Percentiles rank a stretch among this genome's conserved stretches.
These are phyloP conservation scores for Solanum habrochaites DNA, from an alignment of 257 asterid genomes.

Conservation along the genomic window DNA sequence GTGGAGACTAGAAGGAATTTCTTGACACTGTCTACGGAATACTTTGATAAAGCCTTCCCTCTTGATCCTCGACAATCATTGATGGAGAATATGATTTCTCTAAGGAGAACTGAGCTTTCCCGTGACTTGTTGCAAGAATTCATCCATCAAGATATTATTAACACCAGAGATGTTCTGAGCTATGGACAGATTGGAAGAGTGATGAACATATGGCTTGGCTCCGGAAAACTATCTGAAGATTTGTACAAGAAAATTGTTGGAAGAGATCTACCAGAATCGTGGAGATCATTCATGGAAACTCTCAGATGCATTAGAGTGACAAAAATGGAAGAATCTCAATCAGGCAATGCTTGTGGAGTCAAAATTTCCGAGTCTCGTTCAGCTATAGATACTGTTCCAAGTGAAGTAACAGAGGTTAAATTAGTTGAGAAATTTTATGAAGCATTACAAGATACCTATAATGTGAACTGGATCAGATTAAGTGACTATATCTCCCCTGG, in stretches of 20 bases:
- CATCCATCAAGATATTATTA: neutral
- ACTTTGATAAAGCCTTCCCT: constrained; percentile 29
- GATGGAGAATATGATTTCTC: constrained; percentile 15
- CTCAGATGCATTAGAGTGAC: neutral
- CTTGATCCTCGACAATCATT: constrained; percentile 24
- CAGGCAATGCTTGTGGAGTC: neutral
- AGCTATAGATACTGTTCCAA: neutral
- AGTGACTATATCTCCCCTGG: constrained; percentile 35
- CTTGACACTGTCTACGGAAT: constrained; percentile 2
- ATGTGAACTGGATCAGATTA: constrained; percentile 9
- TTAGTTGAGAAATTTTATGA: constrained; percentile 5
- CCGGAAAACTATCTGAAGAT: constrained; percentile 10
- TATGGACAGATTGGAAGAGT: constrained; percentile 36
- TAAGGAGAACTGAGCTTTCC: constrained; percentile 29
- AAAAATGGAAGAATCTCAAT: neutral
- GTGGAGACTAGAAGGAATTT: constrained; percentile 4
- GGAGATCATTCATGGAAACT: constrained; percentile 34
- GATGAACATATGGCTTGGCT: constrained; percentile 30
- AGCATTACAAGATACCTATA: constrained; percentile 29
- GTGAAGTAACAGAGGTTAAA: neutral
- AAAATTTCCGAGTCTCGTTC: neutral
- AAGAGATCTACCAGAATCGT: neutral
- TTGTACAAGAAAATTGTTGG: constrained; percentile 7
- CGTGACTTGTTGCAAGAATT: constrained; percentile 24
- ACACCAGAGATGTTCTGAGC: neutral